Evolutionary conservation across 371 early-diverging fungal genomes (phyloP).

Genomic region (Chytridiales sp.): DNA sequence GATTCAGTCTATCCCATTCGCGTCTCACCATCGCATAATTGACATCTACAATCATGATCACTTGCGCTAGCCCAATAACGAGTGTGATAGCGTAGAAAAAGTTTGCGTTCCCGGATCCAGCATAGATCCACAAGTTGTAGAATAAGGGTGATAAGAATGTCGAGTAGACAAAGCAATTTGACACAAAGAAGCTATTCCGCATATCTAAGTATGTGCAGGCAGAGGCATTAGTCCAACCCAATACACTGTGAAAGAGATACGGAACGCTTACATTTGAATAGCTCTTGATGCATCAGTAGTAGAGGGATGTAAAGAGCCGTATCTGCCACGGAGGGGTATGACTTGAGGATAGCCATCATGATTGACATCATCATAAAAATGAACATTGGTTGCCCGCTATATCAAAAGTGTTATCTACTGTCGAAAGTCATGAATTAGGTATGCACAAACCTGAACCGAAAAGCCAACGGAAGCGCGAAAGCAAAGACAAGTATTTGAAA

Average conservation of each 20-base stretch:
- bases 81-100: conserved; percentile 96
- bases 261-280: conserved; percentile 75
- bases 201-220: conserved; percentile 27
- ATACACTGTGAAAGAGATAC: not conserved
- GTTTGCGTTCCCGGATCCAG: conserved; percentile 94
- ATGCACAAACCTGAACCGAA: conserved; percentile 63
- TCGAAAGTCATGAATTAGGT: not conserved
- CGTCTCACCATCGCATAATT: conserved; percentile 71
- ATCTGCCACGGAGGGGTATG: conserved; percentile 89
- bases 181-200: conserved; percentile 41
- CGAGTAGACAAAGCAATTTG: conserved; percentile 69
- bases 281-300: conserved; percentile 73
- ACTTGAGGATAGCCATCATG: conserved; percentile 81
- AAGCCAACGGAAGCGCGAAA: conserved; percentile 76
- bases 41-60: conserved; percentile 76
- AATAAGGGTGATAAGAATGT: conserved; percentile 83
- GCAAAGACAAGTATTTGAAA: conserved; percentile 87
- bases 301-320: conserved; percentile 76
- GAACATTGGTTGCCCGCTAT: conserved; percentile 77
- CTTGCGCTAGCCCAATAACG: conserved; percentile 81
- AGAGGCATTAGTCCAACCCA: no score
- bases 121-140: conserved; percentile 91
- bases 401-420: not conserved
- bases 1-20: conserved; percentile 70
- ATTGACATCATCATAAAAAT: conserved; percentile 64